Percentiles rank a stretch among this genome's conserved stretches.
Conservation (phyloP, 768 basidiomycete species). For the Chlorophyllum brunneum region DNA sequence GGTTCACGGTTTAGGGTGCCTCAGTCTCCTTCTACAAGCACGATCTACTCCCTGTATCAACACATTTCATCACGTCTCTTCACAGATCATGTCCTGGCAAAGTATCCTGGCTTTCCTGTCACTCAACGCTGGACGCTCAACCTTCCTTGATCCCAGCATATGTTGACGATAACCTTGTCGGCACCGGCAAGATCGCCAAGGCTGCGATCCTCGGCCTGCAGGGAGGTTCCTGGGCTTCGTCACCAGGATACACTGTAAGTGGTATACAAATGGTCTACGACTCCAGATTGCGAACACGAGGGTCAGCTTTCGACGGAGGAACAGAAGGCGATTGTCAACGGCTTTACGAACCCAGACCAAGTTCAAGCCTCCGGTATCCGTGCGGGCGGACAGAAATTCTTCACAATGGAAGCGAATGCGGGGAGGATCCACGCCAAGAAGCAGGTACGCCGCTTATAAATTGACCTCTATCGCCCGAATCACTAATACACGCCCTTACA, state of each 20-base stretch:
- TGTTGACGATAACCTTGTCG: conserved; percentile 79
- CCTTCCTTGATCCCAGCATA: conserved; percentile 47
- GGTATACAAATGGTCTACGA: neutral
- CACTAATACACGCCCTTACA: neutral
- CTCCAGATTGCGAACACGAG: neutral
- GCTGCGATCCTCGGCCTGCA: conserved; percentile 74
- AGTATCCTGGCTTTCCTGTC: conserved; percentile 26
- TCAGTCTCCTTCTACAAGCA: conserved; percentile 7
- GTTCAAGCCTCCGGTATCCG: conserved; percentile 58
- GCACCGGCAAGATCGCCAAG: conserved; percentile 62
- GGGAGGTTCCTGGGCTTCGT: conserved; percentile 77
- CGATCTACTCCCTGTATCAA: conserved; percentile 12
- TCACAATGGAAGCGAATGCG: conserved; percentile 47
- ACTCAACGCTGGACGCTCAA: neutral
- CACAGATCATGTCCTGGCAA: conserved; percentile 67
- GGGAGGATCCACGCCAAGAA: conserved; percentile 77
- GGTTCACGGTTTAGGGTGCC: conserved; percentile 1
- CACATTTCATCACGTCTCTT: conserved; percentile 5
- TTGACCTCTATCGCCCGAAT: neutral
- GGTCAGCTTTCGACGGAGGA: conserved; percentile 60
- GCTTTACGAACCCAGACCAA: conserved; percentile 35
- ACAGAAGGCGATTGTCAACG: conserved; percentile 51
- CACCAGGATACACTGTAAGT: conserved; percentile 56
- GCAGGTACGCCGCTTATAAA: conserved; percentile 40
- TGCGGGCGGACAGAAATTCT: conserved; percentile 71